A percentile compares a stretch with the other conserved stretches of the same genome.
phyloP scores from a whole-genome alignment of 2,329 filamentous ascomycete species.

The Fusarium falciforme region DNA sequence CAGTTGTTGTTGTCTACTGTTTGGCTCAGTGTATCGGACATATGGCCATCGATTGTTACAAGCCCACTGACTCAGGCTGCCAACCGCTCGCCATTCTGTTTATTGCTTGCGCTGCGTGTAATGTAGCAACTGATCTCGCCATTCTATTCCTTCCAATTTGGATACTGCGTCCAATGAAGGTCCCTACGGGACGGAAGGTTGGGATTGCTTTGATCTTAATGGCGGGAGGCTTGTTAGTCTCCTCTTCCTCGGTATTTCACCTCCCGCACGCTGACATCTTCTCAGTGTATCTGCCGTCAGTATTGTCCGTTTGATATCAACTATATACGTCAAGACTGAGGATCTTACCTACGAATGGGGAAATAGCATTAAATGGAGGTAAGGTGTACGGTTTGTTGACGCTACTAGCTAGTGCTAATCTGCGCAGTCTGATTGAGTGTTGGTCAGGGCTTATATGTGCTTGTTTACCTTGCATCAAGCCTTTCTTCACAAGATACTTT shows the following conservation, averaged over 20 bases:
- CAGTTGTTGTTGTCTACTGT: not conserved
- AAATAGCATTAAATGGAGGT: conserved; percentile 8
- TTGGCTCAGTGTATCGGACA: not conserved
- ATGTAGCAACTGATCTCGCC: conserved; percentile 2
- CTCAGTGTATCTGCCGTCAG: conserved; percentile 8
- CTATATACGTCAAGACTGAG: not conserved
- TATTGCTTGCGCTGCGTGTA: not conserved
- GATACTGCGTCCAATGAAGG: conserved; percentile 14
- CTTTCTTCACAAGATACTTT: not conserved
- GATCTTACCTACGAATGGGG: conserved; percentile 4
- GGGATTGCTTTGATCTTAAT: conserved; percentile 12
- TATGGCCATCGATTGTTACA: not conserved
- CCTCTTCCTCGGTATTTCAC: not conserved
- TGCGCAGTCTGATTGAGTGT: conserved; percentile 9
- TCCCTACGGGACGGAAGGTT: not conserved
- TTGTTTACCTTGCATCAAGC: conserved; percentile 18
- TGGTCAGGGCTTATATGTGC: conserved; percentile 19
- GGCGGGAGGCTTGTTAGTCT: conserved; percentile 18
- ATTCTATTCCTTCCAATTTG: conserved; percentile 14
- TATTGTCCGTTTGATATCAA: conserved; percentile 1
- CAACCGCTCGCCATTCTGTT: not conserved
- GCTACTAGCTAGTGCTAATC: not conserved
- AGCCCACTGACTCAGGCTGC: not conserved
- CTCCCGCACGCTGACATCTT: not conserved
- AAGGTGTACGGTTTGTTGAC: not conserved